Conservation (phyloP, 768 basidiomycete genomes). For the Tephrocybe rancida region DNA sequence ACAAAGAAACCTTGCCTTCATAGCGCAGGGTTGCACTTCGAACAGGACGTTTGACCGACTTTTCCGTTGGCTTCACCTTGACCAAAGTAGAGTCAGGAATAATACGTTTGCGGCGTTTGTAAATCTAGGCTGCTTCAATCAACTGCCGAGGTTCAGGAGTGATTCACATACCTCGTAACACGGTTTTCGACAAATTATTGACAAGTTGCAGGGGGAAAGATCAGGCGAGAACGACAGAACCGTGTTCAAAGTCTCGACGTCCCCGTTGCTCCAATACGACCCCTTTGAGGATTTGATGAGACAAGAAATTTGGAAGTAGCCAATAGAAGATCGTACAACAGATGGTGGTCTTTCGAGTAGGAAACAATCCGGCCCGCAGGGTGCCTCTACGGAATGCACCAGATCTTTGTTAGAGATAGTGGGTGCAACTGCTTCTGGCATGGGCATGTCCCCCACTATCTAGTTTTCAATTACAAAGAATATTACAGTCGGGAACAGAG, state of each 20-base stretch:
- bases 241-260: constrained; percentile 38
- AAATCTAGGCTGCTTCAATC: constrained; percentile 20
- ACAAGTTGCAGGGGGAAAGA: constrained; percentile 53
- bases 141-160: neutral
- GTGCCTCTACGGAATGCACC: constrained; percentile 11
- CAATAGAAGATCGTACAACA: constrained; percentile 15
- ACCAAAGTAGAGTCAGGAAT: constrained; percentile 17
- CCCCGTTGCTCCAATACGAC: constrained; percentile 38
- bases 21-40: constrained; percentile 6
- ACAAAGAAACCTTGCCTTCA: constrained; percentile 8
- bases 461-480: neutral
- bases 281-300: constrained; percentile 15
- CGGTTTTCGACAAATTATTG: constrained; percentile 54
- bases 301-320: neutral
- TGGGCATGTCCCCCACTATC: constrained; percentile 29
- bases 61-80: neutral
- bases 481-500: neutral
- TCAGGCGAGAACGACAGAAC: constrained; percentile 48
- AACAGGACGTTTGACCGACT: constrained; percentile 6
- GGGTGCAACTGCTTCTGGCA: constrained; percentile 26
- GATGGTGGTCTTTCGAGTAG: constrained; percentile 14
- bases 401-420: constrained; percentile 24
- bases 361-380: constrained; percentile 39
- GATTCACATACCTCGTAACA: constrained; percentile 53
- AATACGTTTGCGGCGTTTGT: constrained; percentile 24